A percentile compares a stretch with the other conserved stretches of the same genome.
Evolutionary conservation across 495 filamentous ascomycete species (phyloP).

Genomic region (Arthonia radiata): DNA sequence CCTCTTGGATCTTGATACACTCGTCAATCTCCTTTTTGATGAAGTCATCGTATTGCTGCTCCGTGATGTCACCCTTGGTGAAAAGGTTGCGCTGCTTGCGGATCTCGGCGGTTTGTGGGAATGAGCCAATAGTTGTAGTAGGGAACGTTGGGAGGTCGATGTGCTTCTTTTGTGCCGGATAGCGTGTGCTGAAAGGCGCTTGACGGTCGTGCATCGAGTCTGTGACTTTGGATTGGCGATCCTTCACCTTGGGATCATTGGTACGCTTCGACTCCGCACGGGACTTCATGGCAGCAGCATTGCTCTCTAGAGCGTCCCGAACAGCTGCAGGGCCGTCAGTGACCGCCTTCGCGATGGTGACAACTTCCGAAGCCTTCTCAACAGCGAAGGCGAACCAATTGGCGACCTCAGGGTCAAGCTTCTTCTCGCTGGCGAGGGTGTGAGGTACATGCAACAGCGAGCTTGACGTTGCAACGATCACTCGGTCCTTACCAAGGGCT

Average conservation of each 20-base stretch:
- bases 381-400: constrained; percentile 98
- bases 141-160: constrained; percentile 91
- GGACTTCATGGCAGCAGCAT: constrained; percentile 69
- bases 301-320: constrained; percentile 67
- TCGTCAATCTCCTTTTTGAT: constrained; percentile 93
- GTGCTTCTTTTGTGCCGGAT: constrained; percentile 59
- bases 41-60: constrained; percentile 85
- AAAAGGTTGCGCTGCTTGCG: constrained; percentile 88
- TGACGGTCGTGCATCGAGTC: constrained; percentile 71
- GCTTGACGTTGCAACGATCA: constrained; percentile 87
- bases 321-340: constrained; percentile 73
- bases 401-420: constrained; percentile 66
- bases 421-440: constrained; percentile 94
- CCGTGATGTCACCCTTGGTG: constrained; percentile 88
- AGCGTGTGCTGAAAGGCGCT: constrained; percentile 60
- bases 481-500: constrained; percentile 83
- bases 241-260: constrained; percentile 90
- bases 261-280: constrained; percentile 79
- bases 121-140: constrained; percentile 95
- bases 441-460: constrained; percentile 94
- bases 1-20: constrained; percentile 86
- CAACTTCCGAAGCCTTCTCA: constrained; percentile 81
- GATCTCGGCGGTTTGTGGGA: constrained; percentile 98
- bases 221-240: constrained; percentile 69
- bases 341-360: constrained; percentile 87